phyloP scores from a whole-genome alignment of 805 yeast species.

The Candida boleticola region DNA sequence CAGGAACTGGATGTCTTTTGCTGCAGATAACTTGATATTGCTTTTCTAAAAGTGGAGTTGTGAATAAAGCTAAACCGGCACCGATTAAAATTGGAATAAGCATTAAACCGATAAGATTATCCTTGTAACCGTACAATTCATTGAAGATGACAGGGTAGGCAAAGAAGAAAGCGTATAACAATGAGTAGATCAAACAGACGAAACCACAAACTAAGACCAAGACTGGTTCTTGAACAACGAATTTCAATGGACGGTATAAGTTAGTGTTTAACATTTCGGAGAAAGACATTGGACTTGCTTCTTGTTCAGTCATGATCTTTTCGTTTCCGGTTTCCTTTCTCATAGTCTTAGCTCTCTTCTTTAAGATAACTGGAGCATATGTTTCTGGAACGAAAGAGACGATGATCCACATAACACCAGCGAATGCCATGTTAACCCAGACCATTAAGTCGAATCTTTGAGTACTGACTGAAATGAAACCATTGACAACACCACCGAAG shows the following conservation, averaged over 20 bases:
- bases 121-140: slow-evolving; percentile 72
- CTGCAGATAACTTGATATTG: slow-evolving; percentile 51
- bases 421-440: slow-evolving; percentile 93
- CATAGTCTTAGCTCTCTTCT: slow-evolving; percentile 59
- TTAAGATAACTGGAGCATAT: slow-evolving; percentile 77
- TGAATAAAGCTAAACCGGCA: slow-evolving; percentile 65
- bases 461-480: slow-evolving; percentile 77
- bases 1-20: slow-evolving; percentile 66
- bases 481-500: slow-evolving; percentile 83
- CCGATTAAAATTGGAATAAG: slow-evolving; percentile 88
- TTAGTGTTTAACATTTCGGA: slow-evolving; percentile 70
- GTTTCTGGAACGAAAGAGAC: slow-evolving; percentile 81
- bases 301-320: slow-evolving; percentile 90
- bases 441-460: slow-evolving; percentile 66
- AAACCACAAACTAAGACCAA: slow-evolving; percentile 79
- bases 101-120: slow-evolving; percentile 82
- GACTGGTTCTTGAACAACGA: slow-evolving; percentile 79
- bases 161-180: slow-evolving; percentile 89
- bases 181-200: slow-evolving; percentile 86
- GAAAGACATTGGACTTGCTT: slow-evolving; percentile 71
- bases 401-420: slow-evolving; percentile 77
- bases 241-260: slow-evolving; percentile 75
- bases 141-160: slow-evolving; percentile 90
- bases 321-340: slow-evolving; percentile 80
- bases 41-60: slow-evolving; percentile 75